These are phyloP conservation scores for Rubroshorea leprosula DNA, from an alignment of 345 rosid species.

Conservation along the genomic window DNA sequence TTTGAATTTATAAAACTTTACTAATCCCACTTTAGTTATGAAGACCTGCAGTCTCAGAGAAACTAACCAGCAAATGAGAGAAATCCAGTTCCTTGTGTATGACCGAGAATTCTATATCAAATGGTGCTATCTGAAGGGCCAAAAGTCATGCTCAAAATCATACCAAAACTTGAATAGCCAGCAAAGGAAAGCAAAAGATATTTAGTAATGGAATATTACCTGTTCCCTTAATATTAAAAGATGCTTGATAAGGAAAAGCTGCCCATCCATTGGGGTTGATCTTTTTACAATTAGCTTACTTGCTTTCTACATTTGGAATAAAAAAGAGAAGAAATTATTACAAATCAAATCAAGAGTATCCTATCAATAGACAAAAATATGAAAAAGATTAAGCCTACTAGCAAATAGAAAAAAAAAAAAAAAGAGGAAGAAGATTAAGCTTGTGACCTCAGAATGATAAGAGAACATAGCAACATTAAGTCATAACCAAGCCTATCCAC, in stretches of 20 bases:
- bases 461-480: neutral
- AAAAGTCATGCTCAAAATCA: slow-evolving; percentile 16
- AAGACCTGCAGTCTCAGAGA: slow-evolving; percentile 6
- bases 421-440: neutral
- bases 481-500: slow-evolving; percentile 2
- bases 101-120: slow-evolving; percentile 92
- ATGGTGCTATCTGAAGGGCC: slow-evolving; percentile 75
- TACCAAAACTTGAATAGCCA: slow-evolving; percentile 8
- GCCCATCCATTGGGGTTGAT: slow-evolving; percentile 83
- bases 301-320: slow-evolving; percentile 57
- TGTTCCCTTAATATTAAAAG: slow-evolving; percentile 92
- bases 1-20: neutral
- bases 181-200: slow-evolving; percentile 15
- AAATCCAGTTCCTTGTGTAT: slow-evolving; percentile 98
- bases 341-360: slow-evolving; percentile 7
- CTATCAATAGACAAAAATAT: neutral
- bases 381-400: neutral
- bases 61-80: slow-evolving; percentile 94
- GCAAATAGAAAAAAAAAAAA: too few species aligned
- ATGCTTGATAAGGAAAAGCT: slow-evolving; percentile 91
- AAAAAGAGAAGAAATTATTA: neutral
- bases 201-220: slow-evolving; percentile 35
- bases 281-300: slow-evolving; percentile 79
- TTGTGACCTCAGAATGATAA: neutral
- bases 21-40: neutral